Conservation (phyloP, 306 rosid species). For the Cucurbita ficifolia region DNA sequence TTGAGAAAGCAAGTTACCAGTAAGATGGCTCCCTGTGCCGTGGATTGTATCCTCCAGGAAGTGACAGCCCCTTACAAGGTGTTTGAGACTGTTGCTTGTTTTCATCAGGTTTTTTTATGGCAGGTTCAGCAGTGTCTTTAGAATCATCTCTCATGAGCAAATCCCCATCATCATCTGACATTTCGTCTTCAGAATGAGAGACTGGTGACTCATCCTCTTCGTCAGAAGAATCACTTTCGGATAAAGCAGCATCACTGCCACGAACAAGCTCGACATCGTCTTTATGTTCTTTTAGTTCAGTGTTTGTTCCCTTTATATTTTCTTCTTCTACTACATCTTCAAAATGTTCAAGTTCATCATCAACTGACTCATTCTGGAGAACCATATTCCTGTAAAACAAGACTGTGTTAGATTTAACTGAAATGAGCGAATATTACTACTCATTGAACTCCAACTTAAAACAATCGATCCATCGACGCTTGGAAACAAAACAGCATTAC, state of each 20-base stretch:
- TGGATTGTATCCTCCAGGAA: slow-evolving; percentile 82
- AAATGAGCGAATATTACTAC: not conserved
- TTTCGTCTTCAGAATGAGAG: slow-evolving; percentile 47
- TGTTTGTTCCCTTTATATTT: slow-evolving; percentile 27
- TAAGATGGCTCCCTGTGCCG: slow-evolving; percentile 72
- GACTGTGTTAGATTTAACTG: not conserved
- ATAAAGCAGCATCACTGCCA: slow-evolving; percentile 16
- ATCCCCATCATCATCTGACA: slow-evolving; percentile 52
- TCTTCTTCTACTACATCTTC: slow-evolving; percentile 78
- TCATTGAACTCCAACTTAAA: not conserved
- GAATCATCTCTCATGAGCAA: slow-evolving; percentile 26
- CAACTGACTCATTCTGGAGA: slow-evolving; percentile 58
- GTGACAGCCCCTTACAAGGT: slow-evolving; percentile 25
- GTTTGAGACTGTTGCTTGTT: slow-evolving; percentile 19
- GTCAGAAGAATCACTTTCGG: slow-evolving; percentile 46
- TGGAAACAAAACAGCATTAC: slow-evolving; percentile 24
- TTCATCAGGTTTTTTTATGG: slow-evolving; percentile 11
- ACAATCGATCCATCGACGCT: not conserved
- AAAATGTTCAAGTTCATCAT: slow-evolving; percentile 87
- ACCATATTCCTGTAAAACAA: slow-evolving; percentile 51
- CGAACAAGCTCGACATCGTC: slow-evolving; percentile 10
- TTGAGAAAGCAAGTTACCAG: slow-evolving; percentile 34
- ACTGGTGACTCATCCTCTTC: slow-evolving; percentile 40
- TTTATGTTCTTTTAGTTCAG: slow-evolving; percentile 18
- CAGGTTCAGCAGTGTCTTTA: slow-evolving; percentile 10